Conservation (phyloP, 495 filamentous ascomycete species). For the Xylaria grammica region DNA sequence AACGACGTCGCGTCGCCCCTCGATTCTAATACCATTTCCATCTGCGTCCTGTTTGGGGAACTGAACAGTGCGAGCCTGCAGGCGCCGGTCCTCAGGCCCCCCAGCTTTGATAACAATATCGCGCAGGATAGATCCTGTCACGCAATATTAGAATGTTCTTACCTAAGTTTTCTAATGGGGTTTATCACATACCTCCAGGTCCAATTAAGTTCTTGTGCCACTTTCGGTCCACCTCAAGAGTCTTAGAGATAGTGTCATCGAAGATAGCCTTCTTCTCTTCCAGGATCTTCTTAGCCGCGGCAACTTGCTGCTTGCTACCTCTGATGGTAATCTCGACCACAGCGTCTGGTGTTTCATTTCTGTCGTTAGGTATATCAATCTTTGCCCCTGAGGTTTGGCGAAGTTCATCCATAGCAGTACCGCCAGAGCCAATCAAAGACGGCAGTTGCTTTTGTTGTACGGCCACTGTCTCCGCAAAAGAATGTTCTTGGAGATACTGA, state of each 20-base stretch:
- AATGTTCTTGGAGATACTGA: slow-evolving; percentile 87
- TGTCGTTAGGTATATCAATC: slow-evolving; percentile 82
- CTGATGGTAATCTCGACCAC: slow-evolving; percentile 85
- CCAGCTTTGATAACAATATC: slow-evolving; percentile 87
- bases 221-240: slow-evolving; percentile 86
- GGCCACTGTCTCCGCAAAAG: slow-evolving; percentile 74
- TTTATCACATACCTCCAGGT: slow-evolving; percentile 66
- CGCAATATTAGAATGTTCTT: slow-evolving; percentile 42
- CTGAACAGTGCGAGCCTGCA: slow-evolving; percentile 82
- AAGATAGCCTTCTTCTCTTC: slow-evolving; percentile 83
- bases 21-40: slow-evolving; percentile 82
- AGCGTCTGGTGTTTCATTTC: slow-evolving; percentile 61
- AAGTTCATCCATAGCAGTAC: slow-evolving; percentile 87
- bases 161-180: neutral
- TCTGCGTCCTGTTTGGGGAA: slow-evolving; percentile 84
- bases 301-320: slow-evolving; percentile 88
- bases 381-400: slow-evolving; percentile 80
- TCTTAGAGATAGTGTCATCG: slow-evolving; percentile 82
- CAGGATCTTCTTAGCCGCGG: slow-evolving; percentile 84
- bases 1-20: slow-evolving; percentile 80
- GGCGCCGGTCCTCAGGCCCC: slow-evolving; percentile 81
- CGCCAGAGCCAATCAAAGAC: slow-evolving; percentile 86
- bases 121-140: slow-evolving; percentile 78
- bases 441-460: slow-evolving; percentile 88
- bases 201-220: slow-evolving; percentile 92